Percentiles rank a stretch among this genome's conserved stretches.
phyloP scores from a whole-genome alignment of 2,329 filamentous ascomycete species.

The Xylariaceae sp. region DNA sequence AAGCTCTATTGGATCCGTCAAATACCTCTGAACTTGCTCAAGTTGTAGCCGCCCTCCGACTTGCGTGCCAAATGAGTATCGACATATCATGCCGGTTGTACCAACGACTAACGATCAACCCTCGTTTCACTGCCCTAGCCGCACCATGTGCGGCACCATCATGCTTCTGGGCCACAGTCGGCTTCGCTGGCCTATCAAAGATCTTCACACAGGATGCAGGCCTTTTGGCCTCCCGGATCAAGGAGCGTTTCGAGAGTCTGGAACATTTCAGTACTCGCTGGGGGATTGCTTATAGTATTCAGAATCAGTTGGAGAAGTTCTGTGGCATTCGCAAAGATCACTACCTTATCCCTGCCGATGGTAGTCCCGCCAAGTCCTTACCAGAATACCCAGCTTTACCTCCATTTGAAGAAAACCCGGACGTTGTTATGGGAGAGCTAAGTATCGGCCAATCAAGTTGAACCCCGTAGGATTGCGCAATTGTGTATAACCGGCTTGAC shows the following conservation, averaged over 20 bases:
- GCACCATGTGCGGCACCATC: neutral
- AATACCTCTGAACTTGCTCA: neutral
- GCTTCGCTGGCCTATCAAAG: neutral
- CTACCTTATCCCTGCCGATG: neutral
- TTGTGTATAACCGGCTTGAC: too few species aligned
- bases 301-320: neutral
- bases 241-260: neutral
- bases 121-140: neutral
- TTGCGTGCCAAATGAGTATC: neutral
- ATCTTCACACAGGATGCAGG: neutral
- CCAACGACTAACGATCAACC: neutral
- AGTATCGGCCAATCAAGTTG: too few species aligned
- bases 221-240: neutral
- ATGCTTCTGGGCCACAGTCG: neutral
- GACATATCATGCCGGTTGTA: neutral
- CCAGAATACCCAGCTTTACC: neutral
- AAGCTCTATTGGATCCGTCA: neutral
- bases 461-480: too few species aligned
- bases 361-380: neutral
- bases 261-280: neutral
- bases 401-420: neutral
- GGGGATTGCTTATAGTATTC: neutral
- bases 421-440: neutral
- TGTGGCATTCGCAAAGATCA: neutral
- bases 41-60: neutral